Base-by-base conservation (phyloP, 768 basidiomycete species). In the Xanthoconium purpureum region DNA sequence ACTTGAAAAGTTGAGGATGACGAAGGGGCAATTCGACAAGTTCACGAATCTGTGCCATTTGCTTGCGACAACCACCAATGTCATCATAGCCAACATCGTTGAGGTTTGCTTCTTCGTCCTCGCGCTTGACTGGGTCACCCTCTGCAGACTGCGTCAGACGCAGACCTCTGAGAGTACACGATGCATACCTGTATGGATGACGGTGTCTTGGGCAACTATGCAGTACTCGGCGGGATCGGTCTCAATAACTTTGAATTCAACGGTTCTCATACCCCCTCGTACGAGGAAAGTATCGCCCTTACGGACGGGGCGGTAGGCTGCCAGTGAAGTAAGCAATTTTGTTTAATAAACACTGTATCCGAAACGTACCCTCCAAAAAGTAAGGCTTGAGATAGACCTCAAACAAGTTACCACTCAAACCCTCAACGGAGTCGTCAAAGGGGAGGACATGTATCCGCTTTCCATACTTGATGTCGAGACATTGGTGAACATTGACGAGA, bases 251-350 rank as follows among this genome's bases (percentile, higher is more conserved):
- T 99, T 99, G 81, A 99, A 99, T 75, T 99, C 97, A 43, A 98
- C 96, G 49, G 94, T 95, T 63, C 96, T 81, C 91, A 97, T 96
- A 58, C 95, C 96, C 66, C 97, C 97, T 63, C 96, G 91, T 62
- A 98, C 95, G 52, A 98, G 89, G 89, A 99, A 99, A 20, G 96
- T 98, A 71, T 99, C 97, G 51, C 96, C 97, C 78, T 94, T 96
- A 69, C 94, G 88, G 47, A 98, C 87, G 20, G 94, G 94, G 33
- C 94, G 88, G 77, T 96, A 96, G n/a, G 89, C 89, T 86, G 55
- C 29, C 15, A 59, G 17, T 63, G 62, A 58, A 17, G 51, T 55
- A 7, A 62, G 32, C 14, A 8, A 24, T 35, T 7, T 17, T 28
- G 12, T 20, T 32, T 13, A 10, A 52, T 5, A 35, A 35, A 17